Evolutionary conservation across 306 rosid species (phyloP), one percentile per base, ranked within the genome.

Genomic region (Luffa acutangula): DNA sequence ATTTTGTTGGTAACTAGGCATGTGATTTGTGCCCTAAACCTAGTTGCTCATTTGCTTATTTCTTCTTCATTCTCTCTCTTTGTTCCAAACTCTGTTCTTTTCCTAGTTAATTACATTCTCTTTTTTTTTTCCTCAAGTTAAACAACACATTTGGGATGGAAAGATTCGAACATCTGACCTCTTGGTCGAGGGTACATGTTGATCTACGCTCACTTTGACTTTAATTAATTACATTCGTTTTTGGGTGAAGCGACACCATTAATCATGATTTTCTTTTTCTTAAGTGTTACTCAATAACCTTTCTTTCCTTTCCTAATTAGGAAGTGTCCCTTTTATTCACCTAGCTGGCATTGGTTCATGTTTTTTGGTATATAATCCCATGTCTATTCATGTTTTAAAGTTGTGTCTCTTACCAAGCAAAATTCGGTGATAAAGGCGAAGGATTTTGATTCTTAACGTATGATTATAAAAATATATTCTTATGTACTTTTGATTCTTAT

Each of bases 1-100:
- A 89, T 93, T 91, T 84, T 86, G 81, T 85, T 80, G 85, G 80
- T 82, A 84, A 84, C 72, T 81, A 82, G 25, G 87, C 96, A 94
- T 86, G 97, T 91, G 97, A 90, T 89, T 88, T 92, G 90, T 87
- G 90, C 90, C 89, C 90, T 84, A 88, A 85, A 88, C 90, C 89
- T 91, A 89, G 83, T 87, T 83, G 81, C 81, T 80, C 59, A 78
- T 78, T 89, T 86, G 81, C 85, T 76, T 81, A 80, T 66, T 41
- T 42, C 14, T 67, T 67, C 51, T n/a, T 67, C 91, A 79, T 89
- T 78, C 81, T 79, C 81, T 82, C 86, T 84, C 81, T 79, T 85
- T 74, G 13, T 52, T 52, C 85, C 62, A 78, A 62, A 69, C 67
- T 79, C 37, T 70, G 71, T 74, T 81, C 75, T 76, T 34, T 0